These are phyloP conservation scores for Aechmea fasciata DNA, from an alignment of 176 grass and related monocot genomes.

Conservation along the genomic window DNA sequence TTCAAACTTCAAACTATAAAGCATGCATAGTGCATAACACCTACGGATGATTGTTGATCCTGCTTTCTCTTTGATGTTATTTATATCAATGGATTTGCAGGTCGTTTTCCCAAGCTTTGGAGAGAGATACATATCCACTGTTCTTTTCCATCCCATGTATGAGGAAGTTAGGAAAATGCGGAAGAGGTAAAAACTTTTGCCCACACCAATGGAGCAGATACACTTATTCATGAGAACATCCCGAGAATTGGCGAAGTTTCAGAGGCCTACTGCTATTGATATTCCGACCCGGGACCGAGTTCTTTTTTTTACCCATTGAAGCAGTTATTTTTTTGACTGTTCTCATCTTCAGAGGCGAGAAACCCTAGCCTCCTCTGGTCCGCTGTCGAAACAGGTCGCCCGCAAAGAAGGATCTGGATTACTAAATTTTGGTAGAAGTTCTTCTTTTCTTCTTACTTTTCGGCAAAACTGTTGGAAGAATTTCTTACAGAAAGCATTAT, in stretches of 20 bases:
- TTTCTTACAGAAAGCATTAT: too few relatives aligned
- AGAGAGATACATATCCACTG: conserved; percentile 75
- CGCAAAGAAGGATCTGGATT: not conserved
- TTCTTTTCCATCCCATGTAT: conserved; percentile 66
- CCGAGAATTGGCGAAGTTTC: not conserved
- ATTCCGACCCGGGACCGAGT: not conserved
- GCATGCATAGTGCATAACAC: not conserved
- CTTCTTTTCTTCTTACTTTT: not conserved
- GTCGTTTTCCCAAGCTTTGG: conserved; percentile 94
- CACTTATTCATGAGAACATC: not conserved
- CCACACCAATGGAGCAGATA: not conserved
- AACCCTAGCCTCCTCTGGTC: not conserved
- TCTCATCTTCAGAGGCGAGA: not conserved
- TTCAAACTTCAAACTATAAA: too few relatives aligned
- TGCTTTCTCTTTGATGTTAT: conserved; percentile 9
- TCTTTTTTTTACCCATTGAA: not conserved
- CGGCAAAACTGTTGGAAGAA: too few relatives aligned
- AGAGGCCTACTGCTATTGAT: not conserved
- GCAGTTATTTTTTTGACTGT: not conserved
- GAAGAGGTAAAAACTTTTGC: conserved; percentile 27
- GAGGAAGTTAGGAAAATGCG: conserved; percentile 68
- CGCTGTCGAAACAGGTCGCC: not conserved
- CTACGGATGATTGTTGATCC: conserved; percentile 4
- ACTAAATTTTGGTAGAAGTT: not conserved
- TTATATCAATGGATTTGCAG: conserved; percentile 30